These are phyloP conservation scores for Taphrina pruni DNA, from an alignment of 1,139 yeast species.

Conservation along the genomic window DNA sequence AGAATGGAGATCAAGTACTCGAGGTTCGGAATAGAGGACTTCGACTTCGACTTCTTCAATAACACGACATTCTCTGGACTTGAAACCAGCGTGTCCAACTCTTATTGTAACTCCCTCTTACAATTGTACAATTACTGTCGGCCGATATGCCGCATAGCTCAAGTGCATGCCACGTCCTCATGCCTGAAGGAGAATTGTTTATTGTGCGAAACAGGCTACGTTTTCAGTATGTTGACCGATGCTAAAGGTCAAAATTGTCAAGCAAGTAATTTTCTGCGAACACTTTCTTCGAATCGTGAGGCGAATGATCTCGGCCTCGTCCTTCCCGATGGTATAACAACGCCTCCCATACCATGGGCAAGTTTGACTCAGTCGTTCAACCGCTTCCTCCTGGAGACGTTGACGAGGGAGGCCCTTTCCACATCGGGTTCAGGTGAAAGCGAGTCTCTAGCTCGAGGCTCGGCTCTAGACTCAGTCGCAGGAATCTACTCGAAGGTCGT, in stretches of 20 bases:
- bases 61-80: constrained; percentile 79
- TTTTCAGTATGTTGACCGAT: constrained; percentile 88
- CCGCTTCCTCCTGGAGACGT: constrained; percentile 62
- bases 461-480: constrained; percentile 25
- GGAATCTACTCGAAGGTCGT: constrained; percentile 54
- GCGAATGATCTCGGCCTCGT: constrained; percentile 55
- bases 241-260: constrained; percentile 75
- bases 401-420: constrained; percentile 55
- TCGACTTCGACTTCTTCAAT: constrained; percentile 86
- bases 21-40: constrained; percentile 90
- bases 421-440: constrained; percentile 19
- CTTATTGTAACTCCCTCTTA: constrained; percentile 77
- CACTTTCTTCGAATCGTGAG: constrained; percentile 52
- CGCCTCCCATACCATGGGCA: constrained; percentile 44
- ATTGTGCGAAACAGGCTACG: constrained; percentile 80
- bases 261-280: constrained; percentile 70
- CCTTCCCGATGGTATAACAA: constrained; percentile 58
- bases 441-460: constrained; percentile 53
- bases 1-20: constrained; percentile 81
- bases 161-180: constrained; percentile 64
- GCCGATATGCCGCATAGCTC: constrained; percentile 68
- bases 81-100: constrained; percentile 82
- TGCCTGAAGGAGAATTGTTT: constrained; percentile 57
- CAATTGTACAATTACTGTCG: constrained; percentile 85
- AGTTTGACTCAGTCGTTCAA: constrained; percentile 60